phyloP scores from a whole-genome alignment of 768 basidiomycete species.

The Suillus weaverae region DNA sequence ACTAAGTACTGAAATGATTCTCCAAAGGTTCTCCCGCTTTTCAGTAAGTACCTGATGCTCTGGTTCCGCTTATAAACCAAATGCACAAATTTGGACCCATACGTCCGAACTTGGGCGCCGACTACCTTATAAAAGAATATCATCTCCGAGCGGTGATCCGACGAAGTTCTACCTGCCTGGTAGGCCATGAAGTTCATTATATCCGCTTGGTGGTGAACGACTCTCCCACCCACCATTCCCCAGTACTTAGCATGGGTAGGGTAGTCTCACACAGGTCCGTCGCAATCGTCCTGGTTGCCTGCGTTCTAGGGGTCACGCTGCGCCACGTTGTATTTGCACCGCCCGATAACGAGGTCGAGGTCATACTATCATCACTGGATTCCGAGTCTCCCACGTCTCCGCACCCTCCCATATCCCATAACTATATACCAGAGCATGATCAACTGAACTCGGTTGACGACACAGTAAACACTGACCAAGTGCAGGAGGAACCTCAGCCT shows the following conservation, averaged over 20 bases:
- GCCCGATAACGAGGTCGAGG: not conserved
- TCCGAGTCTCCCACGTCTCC: not conserved
- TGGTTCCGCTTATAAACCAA: not conserved
- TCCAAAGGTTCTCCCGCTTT: not conserved
- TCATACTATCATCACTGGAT: not conserved
- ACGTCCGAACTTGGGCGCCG: not conserved
- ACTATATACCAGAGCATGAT: not conserved
- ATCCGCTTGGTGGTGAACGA: no score
- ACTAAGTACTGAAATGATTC: not conserved
- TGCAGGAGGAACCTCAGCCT: not conserved
- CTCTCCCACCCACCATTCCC: not conserved
- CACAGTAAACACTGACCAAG: not conserved
- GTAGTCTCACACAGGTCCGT: slow-evolving; percentile 2
- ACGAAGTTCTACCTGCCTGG: not conserved
- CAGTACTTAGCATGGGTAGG: not conserved
- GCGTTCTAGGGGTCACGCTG: slow-evolving; percentile 1
- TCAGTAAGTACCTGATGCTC: not conserved
- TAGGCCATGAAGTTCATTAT: not conserved
- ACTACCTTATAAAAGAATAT: not conserved
- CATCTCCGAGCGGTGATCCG: not conserved
- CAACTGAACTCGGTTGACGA: not conserved
- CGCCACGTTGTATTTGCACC: not conserved
- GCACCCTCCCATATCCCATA: not conserved
- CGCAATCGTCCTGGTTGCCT: not conserved
- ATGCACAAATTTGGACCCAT: not conserved